Evolutionary conservation across 83 land plant species (phyloP).

Genomic region (Isoetes engelmannii): DNA sequence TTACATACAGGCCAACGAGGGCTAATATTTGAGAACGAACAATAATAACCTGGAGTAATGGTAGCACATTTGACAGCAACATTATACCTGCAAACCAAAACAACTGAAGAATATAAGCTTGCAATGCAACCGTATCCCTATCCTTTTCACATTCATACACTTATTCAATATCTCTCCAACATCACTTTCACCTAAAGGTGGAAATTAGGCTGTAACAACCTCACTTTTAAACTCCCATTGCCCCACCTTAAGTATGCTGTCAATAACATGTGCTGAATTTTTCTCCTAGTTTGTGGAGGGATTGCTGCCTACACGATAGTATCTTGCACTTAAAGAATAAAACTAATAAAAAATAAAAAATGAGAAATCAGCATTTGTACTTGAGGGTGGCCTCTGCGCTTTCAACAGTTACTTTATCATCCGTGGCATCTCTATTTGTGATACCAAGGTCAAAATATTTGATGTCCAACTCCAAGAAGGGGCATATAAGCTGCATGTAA

Average conservation of each 20-base stretch:
- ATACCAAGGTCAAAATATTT: conserved; percentile 26
- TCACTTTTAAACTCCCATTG: too few species aligned
- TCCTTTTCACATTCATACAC: too few species aligned
- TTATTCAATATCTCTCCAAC: too few species aligned
- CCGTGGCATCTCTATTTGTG: conserved; percentile 12
- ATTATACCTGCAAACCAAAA: conserved; percentile 52
- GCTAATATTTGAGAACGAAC: neutral
- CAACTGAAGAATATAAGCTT: too few species aligned
- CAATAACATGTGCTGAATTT: too few species aligned
- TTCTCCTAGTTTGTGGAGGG: too few species aligned
- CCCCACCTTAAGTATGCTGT: too few species aligned
- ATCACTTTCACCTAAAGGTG: too few species aligned
- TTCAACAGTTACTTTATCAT: conserved; percentile 18
- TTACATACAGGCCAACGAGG: neutral
- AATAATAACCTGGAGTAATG: conserved; percentile 71
- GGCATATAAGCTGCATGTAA: conserved; percentile 21
- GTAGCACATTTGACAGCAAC: conserved; percentile 89
- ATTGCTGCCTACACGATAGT: too few species aligned
- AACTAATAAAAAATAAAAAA: neutral
- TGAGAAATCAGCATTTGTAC: neutral
- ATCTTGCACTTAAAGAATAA: neutral
- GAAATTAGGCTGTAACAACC: too few species aligned
- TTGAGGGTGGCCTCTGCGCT: conserved; percentile 4
- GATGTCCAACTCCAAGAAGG: conserved; percentile 29
- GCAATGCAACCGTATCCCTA: too few species aligned